Base-by-base conservation (phyloP, 140 eudicot genomes). In the Ambrosia hybrid region DNA sequence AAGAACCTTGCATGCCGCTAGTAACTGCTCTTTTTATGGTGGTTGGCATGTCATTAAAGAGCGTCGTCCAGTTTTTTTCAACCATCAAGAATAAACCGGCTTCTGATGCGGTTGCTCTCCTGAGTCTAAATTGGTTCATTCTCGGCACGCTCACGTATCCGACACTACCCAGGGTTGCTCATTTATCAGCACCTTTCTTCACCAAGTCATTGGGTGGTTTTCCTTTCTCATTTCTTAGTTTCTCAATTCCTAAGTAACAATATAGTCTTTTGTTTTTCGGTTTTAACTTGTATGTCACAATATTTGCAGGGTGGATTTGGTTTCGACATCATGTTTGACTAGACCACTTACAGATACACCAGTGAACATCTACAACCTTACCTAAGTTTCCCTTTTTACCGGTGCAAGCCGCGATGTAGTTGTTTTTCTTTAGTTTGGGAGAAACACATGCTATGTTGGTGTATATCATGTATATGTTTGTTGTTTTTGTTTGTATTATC, bases 121-220 rank as follows among this genome's bases (percentile, higher is more conserved):
- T 86, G 68, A 84, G 96, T 83, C 75, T 92, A 74, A 92, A 87
- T 58, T 92, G 98, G 90, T 92, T 92, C 64, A 78, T 92, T 16
- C 96, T 92, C 0, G 96, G 98, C 51, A 79, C 87, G 6, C 83
- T 89, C 37, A 48, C 88, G 0, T 89, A 76, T 58, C 98, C 96
- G 5, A 80, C 85, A 2, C 69, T 89, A 13, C 98, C 98, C 0
- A 70, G 55, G 68, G 64, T 85, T 36, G 85, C 91, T 12, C 80
- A 67, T 39, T 67, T 81, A 13, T 52, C 83, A 1, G 80, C 77
- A 15, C 90, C 87, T 1, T 45, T 80, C 9, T 56, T 65, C 15
- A 52, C 33, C 10, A 72, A 73, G 26, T 48, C 66, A 26, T 37
- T 72, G 8, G 78, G 43, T 21, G 74, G 26, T 65, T 38, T 6